phyloP scores from a whole-genome alignment of 371 early-diverging fungal species.

The Dinochytrium kinnereticum region DNA sequence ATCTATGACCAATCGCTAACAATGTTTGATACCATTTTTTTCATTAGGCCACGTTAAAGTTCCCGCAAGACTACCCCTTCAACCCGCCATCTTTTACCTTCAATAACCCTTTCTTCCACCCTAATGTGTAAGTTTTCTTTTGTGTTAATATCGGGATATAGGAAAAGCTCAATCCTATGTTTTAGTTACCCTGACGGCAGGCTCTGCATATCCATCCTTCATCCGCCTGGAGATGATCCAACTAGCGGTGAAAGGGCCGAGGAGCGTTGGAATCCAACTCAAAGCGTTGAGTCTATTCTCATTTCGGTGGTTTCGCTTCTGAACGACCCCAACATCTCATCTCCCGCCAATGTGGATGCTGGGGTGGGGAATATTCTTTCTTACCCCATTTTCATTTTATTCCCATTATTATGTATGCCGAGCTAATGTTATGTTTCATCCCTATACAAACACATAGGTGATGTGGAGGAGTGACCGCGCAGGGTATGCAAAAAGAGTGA shows the following conservation, averaged over 20 bases:
- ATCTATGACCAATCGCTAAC: no score
- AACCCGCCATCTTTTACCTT: conserved; percentile 68
- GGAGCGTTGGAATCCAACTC: conserved; percentile 73
- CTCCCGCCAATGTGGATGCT: conserved; percentile 75
- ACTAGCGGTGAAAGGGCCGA: conserved; percentile 55
- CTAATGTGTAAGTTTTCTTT: conserved; percentile 59
- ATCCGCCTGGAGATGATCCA: conserved; percentile 59
- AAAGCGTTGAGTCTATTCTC: conserved; percentile 61
- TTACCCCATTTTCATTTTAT: neutral
- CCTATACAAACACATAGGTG: no score
- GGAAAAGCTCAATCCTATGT: neutral
- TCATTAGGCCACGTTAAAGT: conserved; percentile 58
- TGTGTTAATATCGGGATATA: neutral
- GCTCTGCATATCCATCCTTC: conserved; percentile 72
- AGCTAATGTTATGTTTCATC: no score
- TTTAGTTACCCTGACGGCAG: conserved; percentile 58
- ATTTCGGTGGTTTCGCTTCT: conserved; percentile 60
- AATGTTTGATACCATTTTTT: no score
- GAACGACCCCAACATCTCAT: conserved; percentile 66
- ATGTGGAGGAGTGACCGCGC: conserved; percentile 43
- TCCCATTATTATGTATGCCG: no score
- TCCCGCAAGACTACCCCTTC: conserved; percentile 70
- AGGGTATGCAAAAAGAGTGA: conserved; percentile 40
- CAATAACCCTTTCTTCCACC: conserved; percentile 66
- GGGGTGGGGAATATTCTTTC: conserved; percentile 35